Base-by-base conservation (phyloP, 805 yeast species). In the Candida anglica region DNA sequence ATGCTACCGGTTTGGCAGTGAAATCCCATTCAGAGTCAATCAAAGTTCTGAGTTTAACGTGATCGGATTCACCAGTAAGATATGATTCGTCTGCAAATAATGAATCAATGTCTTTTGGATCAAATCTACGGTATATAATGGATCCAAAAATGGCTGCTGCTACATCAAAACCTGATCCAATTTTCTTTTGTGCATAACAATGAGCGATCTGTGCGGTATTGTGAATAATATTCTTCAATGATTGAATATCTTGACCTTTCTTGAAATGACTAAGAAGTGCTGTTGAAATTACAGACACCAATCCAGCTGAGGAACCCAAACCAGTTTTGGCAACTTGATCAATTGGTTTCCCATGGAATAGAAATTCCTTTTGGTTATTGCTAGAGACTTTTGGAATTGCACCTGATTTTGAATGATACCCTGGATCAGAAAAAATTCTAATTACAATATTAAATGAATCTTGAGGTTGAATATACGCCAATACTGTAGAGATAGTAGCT, bases 141-240 rank as follows among this genome's bases (percentile, higher is more conserved):
- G 96, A 84, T 2, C 98, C 98, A 57, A 72, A 91, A 0, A 86
- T 81, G 0, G 98, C 98, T 17, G 97, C 81, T 0, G 96, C 98
- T 27, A 93, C 95, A 53, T 93, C 98, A 58, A 93, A 93, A 0
- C 98, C 98, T 3, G 96, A 87, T 0, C 98, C 98, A 17, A 93
- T 80, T 57, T 93, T 93, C 20, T 86, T 86, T 56, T 93, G 98
- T 3, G 98, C 98, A 37, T 77, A 72, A 55, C 96, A 89, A 56
- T 93, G 98, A 0, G 95, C 82, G 6, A 86, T 66, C 55, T 93
- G 98, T 0, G 96, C 77, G 18, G 87, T 58, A 48, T 87, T 91
- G 55, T 93, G 98, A 22, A 91, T 66, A n/a, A 55, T 40, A 4
- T 57, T 47, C 6, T 41, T 37, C 18, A 44, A 36, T 10, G 29